Evolutionary conservation across 1,139 yeast species (phyloP).

Genomic region (Geotrichum candidum): DNA sequence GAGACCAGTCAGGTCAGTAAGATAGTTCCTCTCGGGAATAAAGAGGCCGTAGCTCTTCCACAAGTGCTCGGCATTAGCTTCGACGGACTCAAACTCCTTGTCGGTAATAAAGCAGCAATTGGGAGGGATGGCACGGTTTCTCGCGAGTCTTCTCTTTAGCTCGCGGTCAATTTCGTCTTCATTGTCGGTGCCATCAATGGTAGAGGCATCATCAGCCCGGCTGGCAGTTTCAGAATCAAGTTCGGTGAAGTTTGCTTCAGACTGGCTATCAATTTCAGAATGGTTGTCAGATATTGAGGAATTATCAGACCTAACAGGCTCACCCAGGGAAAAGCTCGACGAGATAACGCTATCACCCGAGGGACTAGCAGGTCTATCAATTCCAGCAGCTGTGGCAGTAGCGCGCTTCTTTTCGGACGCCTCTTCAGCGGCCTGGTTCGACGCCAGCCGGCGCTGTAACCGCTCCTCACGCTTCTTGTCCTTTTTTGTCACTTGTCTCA

Average conservation of each 20-base stretch:
- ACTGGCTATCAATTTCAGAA: slow-evolving; percentile 20
- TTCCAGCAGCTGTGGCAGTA: background rate
- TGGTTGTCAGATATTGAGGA: slow-evolving; percentile 30
- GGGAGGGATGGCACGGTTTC: slow-evolving; percentile 63
- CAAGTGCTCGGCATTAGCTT: slow-evolving; percentile 72
- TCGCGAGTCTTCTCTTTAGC: slow-evolving; percentile 35
- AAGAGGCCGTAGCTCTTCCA: slow-evolving; percentile 72
- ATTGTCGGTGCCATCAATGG: slow-evolving; percentile 32
- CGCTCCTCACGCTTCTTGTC: slow-evolving; percentile 36
- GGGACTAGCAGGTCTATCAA: slow-evolving; percentile 13
- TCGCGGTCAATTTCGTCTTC: slow-evolving; percentile 35
- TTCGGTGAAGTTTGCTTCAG: slow-evolving; percentile 9
- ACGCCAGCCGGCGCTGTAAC: slow-evolving; percentile 23
- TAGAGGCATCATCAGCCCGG: slow-evolving; percentile 18
- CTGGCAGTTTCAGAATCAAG: slow-evolving; percentile 15
- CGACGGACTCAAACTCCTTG: slow-evolving; percentile 45
- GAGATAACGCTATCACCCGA: slow-evolving; percentile 42
- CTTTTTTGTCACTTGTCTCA: slow-evolving; percentile 36
- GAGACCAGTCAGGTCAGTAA: slow-evolving; percentile 65
- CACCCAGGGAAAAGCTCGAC: slow-evolving; percentile 64
- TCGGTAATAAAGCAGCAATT: slow-evolving; percentile 77
- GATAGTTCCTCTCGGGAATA: slow-evolving; percentile 71
- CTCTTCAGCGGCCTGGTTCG: slow-evolving; percentile 16
- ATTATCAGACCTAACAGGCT: slow-evolving; percentile 38
- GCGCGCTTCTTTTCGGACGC: slow-evolving; percentile 8